phyloP scores from a whole-genome alignment of 2,329 filamentous ascomycete genomes.

The Colletotrichum simmondsii region DNA sequence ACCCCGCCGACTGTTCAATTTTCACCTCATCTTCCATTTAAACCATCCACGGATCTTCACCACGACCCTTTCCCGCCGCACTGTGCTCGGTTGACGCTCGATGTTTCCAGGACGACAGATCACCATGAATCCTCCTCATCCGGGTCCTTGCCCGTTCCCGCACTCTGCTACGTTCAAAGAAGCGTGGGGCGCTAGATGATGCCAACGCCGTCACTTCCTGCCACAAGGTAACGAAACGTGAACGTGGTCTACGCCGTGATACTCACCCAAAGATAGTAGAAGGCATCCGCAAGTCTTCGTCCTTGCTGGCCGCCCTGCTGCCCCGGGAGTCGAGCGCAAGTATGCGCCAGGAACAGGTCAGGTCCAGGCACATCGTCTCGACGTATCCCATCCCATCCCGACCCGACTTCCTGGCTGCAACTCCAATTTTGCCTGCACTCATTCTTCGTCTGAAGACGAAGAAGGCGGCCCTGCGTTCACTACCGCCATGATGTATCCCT shows the following conservation, averaged over 20 bases:
- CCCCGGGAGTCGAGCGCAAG: neutral
- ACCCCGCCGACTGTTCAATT: neutral
- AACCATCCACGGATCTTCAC: too few species aligned
- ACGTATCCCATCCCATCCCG: neutral
- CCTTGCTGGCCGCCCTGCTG: neutral
- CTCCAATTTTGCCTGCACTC: neutral
- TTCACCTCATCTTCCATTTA: neutral
- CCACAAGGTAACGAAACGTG: neutral
- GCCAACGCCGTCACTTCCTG: neutral
- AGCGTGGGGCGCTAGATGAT: neutral
- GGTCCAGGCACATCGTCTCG: neutral
- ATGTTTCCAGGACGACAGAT: too few species aligned
- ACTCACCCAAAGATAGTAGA: neutral
- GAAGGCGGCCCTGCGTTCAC: neutral
- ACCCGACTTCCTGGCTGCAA: neutral
- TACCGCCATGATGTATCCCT: neutral
- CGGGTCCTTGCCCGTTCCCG: neutral
- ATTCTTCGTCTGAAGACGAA: constrained; percentile 4
- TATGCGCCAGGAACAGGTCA: neutral
- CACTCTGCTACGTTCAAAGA: constrained; percentile 6
- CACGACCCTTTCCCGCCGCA: too few species aligned
- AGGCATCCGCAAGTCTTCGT: neutral
- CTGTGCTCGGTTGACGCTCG: too few species aligned
- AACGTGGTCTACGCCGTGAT: neutral
- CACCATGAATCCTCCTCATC: too few species aligned